A percentile compares a stretch with the other conserved stretches of the same genome.
phyloP scores from a whole-genome alignment of 1,284 basidiomycete genomes.

The Sporisorium graminicola region DNA sequence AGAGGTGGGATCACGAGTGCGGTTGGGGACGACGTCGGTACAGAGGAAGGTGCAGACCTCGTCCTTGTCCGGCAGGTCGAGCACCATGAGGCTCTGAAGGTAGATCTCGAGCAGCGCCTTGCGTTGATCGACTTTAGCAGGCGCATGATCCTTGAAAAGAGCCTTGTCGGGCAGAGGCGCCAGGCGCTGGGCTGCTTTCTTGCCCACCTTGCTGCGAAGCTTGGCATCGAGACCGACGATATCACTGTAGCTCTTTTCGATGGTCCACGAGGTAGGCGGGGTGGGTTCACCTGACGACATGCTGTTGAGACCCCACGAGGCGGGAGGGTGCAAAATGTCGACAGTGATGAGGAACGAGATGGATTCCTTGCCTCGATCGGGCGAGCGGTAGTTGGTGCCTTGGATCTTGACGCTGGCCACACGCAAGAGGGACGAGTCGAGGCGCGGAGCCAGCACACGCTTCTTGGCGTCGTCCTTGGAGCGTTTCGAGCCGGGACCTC shows the following conservation, averaged over 20 bases:
- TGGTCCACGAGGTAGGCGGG: constrained; percentile 81
- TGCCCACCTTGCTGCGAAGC: constrained; percentile 76
- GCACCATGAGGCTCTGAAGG: constrained; percentile 83
- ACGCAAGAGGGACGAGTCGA: constrained; percentile 59
- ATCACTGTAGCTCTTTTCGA: constrained; percentile 94
- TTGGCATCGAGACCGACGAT: constrained; percentile 82
- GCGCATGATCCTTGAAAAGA: constrained; percentile 95
- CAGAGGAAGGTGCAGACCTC: constrained; percentile 93
- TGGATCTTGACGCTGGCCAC: constrained; percentile 61
- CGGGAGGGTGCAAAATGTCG: constrained; percentile 53
- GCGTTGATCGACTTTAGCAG: constrained; percentile 89
- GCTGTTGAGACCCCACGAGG: constrained; percentile 71
- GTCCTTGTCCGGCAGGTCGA: constrained; percentile 85
- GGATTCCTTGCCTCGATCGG: constrained; percentile 87
- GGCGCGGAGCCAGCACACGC: constrained; percentile 46
- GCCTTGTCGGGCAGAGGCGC: constrained; percentile 86
- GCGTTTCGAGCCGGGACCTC: constrained; percentile 25
- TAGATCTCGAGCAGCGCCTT: constrained; percentile 83
- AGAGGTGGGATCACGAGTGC: constrained; percentile 46
- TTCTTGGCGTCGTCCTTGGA: constrained; percentile 38
- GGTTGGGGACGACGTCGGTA: constrained; percentile 82
- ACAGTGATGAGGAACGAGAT: constrained; percentile 80
- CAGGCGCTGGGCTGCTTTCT: constrained; percentile 80
- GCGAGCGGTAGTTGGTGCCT: constrained; percentile 80
- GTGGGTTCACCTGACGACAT: constrained; percentile 71